Evolutionary conservation across 176 grass and related monocot genomes (phyloP), one percentile per base, ranked within the genome.

Genomic region (Metroxylon sagu): DNA sequence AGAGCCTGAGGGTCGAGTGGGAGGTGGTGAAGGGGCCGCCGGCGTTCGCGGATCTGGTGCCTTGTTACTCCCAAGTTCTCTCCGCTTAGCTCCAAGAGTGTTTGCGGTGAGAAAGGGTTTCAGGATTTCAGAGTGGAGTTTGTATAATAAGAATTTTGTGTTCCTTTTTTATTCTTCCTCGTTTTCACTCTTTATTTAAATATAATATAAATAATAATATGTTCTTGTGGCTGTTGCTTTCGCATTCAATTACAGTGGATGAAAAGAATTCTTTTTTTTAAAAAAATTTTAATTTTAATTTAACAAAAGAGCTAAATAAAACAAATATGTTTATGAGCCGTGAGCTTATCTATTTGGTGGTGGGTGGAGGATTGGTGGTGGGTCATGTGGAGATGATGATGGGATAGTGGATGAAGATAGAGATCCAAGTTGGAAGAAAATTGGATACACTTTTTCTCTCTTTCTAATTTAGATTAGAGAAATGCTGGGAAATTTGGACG

Each of bases 51-150:
- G 82, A 89, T 1, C 76, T 92, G 15, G 75, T 69, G 3, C 93
- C 93, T 10, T 92, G 93, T 69, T 92, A 92, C 82, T 75, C 79
- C 8, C 83, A 92, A 68, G 79, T 92, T 29, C 85, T 98, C 49
- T 82, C 76, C 74, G 81, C 70, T 49, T 82, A 72, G 25, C 60
- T n/a, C 18, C 70, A 54, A 39, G 10, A 66, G n/a, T 54, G 25
- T 12, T 67, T 72, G 56, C 12, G 35, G 35, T 43, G 8, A 14
- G 35, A 3, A 43, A 43, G 10, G 35, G 35, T 43, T 43, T 43
- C 35, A 12, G 12, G 10, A 2, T 43, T 43, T 6, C 10, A 43
- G 8, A 43, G 8, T 39, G 6, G 35, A 39, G 35, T 39, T 10
- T 39, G 7, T 2, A 12, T 0, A 39, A 10, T 2, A 6, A 43